Base-by-base conservation (phyloP, 768 basidiomycete species). In the Agrocybe chaxingu region DNA sequence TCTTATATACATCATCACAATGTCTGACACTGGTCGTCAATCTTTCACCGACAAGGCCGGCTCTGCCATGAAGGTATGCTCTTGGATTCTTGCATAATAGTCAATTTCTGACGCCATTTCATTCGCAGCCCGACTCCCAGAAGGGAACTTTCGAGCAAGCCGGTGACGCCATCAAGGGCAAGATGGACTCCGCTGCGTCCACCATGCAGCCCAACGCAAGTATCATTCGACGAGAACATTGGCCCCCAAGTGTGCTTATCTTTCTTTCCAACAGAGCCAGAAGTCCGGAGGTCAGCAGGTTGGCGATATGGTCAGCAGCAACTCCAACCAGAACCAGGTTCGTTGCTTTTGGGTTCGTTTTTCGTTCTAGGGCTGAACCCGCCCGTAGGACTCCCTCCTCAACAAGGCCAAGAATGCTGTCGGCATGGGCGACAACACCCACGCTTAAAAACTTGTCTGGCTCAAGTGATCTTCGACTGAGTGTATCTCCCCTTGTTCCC, bases 1-100 rank as follows among this genome's bases (percentile, higher is more conserved):
- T 36, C 30, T 36, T 30, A 8, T 45, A 48, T 33, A 12, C 44
- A 49, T 38, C 13, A 40, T 43, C 51, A 73, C 47, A 56, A 82
- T 82, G 80, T 77, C 80, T 61, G 81, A 84, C 61, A 66, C 71
- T 45, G 72, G 66, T 50, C 81, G 82, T 57, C 79, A 82, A 73
- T 76, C 73, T 51, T 66, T 81, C 68, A 77, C 78, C 61, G 79
- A 82, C 73, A 84, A 83, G 69, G 74, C 71, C 43, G 52, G 61
- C 34, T 54, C 80, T 60, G 68, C 76, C 39, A 2, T 80, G 46
- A 81, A 83, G 77, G 80, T 81, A 42, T 1, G 50, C 46, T 24
- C 7, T 33, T 36, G 18, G 31, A 8, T 10, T 9, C 11, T 33
- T 13, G 10, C n/a, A 2, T 29, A 8, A 33, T 13, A 3, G 10